phyloP scores from a whole-genome alignment of 2,329 filamentous ascomycete genomes.

The Neoarthrinium moseri region DNA sequence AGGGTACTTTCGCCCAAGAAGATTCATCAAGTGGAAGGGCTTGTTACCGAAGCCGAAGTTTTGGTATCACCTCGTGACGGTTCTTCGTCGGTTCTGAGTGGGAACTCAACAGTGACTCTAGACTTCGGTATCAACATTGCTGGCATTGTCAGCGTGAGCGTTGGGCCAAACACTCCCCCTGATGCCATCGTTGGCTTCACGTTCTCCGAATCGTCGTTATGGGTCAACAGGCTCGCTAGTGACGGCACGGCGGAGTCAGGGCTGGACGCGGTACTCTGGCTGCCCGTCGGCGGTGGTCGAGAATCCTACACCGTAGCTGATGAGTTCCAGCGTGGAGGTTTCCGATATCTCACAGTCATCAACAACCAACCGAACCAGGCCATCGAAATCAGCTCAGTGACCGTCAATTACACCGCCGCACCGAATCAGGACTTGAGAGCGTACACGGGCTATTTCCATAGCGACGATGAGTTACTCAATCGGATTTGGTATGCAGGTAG shows the following conservation, averaged over 20 bases:
- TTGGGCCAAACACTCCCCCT: neutral
- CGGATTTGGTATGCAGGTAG: constrained; percentile 57
- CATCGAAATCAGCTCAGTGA: neutral
- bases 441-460: constrained; percentile 53
- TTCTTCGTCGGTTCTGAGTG: too few species aligned
- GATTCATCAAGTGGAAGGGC: too few species aligned
- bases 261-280: too few species aligned
- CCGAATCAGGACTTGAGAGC: constrained; percentile 19
- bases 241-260: too few species aligned
- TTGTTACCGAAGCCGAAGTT: too few species aligned
- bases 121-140: neutral
- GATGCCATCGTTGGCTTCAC: neutral
- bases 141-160: neutral
- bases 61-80: too few species aligned
- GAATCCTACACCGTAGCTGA: neutral
- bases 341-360: neutral
- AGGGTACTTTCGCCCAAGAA: too few species aligned
- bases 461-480: constrained; percentile 47
- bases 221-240: neutral
- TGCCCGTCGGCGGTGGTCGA: too few species aligned
- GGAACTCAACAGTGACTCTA: too few species aligned
- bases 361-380: neutral
- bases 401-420: neutral
- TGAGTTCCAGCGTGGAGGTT: neutral
- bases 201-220: neutral